Evolutionary conservation across 495 filamentous ascomycete species (phyloP).

Genomic region (Neurospora hispaniola): DNA sequence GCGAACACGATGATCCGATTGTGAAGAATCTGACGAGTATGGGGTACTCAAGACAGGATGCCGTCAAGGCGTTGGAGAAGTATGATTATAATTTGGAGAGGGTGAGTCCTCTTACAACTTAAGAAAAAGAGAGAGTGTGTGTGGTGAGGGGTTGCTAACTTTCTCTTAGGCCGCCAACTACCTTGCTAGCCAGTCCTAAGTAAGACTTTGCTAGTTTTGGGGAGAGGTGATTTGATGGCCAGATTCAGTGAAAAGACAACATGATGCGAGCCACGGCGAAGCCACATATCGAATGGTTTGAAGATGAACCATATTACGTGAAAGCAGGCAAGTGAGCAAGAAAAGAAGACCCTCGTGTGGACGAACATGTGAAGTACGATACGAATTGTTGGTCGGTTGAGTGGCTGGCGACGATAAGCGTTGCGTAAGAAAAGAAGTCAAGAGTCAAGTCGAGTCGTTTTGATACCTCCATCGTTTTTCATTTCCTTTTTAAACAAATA

Average conservation of each 20-base stretch:
- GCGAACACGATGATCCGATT: conserved; percentile 82
- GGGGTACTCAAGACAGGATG: conserved; percentile 74
- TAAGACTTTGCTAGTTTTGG: background rate
- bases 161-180: conserved; percentile 34
- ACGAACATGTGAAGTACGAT: background rate
- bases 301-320: background rate
- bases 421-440: background rate
- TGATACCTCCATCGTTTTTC: background rate
- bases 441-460: background rate
- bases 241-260: background rate
- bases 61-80: conserved; percentile 80
- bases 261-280: background rate
- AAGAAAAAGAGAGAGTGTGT: too few relatives aligned
- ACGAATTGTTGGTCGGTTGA: background rate
- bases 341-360: background rate
- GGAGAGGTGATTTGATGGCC: background rate
- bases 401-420: background rate
- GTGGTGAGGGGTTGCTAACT: conserved; percentile 5
- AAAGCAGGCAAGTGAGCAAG: background rate
- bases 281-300: background rate
- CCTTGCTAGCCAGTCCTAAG: conserved; percentile 35
- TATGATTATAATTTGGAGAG: conserved; percentile 92
- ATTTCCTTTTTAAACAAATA: background rate
- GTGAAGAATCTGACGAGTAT: conserved; percentile 82
- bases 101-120: conserved; percentile 42